Base-by-base conservation (phyloP, 108 stramenopile species). In the Discostella stelligeroides region DNA sequence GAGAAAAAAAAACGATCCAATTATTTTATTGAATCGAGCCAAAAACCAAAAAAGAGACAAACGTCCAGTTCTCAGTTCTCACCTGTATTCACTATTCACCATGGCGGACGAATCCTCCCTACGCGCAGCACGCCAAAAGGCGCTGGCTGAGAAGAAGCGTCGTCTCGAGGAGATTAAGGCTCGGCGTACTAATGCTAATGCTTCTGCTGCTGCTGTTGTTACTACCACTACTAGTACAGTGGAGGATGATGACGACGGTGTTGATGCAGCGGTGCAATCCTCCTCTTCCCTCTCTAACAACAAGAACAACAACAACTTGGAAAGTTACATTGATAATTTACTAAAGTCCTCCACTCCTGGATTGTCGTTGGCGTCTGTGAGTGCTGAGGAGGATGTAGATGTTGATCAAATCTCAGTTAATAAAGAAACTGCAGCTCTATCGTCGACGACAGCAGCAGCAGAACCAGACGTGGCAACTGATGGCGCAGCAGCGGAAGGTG, bases 241-340 rank as follows among this genome's bases (percentile, higher is more conserved):
- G n/a, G n/a, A n/a, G n/a, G 15, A 51, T 28, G 79, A 68, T 10
- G 63, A 23, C 12, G 72, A 70, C 6, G 45, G 1, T 12, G 60
- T 18, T 0, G 25, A 24, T 21, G 20, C 66, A 1, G 43, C 29
- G 25, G 30, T 50, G n/a, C n/a, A n/a, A n/a, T n/a, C n/a, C n/a
- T n/a, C n/a, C n/a, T n/a, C n/a, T n/a, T n/a, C n/a, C n/a, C n/a
- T n/a, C n/a, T n/a, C n/a, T n/a, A n/a, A n/a, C n/a, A n/a, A n/a
- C n/a, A n/a, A n/a, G n/a, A n/a, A n/a, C n/a, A 66, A 73, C 18
- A 77, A 70, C 53, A 85, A 88, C 74, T 67, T 94, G 60, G 93
- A 91, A 54, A 85, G 85, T 2, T 91, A 91, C 58, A 91, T 94
- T 62, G 93, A 91, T 56, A 86, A 79, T 23, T 67, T 94, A 58